Percentiles rank a stretch among this genome's conserved stretches.
phyloP scores from a whole-genome alignment of 257 asterid genomes.

The Penstemon davidsonii region DNA sequence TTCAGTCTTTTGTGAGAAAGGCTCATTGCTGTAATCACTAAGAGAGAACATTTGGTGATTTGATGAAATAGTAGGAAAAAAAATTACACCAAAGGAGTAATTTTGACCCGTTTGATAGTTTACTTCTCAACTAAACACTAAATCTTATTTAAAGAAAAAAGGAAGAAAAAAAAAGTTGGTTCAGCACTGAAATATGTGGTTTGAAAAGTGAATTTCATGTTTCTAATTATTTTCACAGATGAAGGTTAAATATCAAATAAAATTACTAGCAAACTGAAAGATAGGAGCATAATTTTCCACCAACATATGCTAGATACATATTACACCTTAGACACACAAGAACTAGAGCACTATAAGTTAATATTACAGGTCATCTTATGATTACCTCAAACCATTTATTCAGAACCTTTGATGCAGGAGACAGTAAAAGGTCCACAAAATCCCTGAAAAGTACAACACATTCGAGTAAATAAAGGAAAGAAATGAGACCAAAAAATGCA shows the following conservation, averaged over 20 bases:
- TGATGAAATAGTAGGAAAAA: background rate
- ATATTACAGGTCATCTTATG: background rate
- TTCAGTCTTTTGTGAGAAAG: background rate
- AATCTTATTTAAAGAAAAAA: background rate
- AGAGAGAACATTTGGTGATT: background rate
- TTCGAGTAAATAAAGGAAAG: slow-evolving; percentile 23
- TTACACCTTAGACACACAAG: slow-evolving; percentile 2
- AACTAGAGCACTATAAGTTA: background rate
- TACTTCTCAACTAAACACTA: too few relatives aligned
- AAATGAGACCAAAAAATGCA: slow-evolving; percentile 13
- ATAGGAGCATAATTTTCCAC: slow-evolving; percentile 12
- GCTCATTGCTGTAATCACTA: background rate
- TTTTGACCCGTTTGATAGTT: too few relatives aligned
- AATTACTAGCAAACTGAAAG: background rate
- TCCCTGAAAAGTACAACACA: slow-evolving; percentile 58
- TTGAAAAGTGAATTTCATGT: background rate
- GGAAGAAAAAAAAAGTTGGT: background rate
- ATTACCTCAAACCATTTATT: slow-evolving; percentile 96
- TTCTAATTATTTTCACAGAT: background rate
- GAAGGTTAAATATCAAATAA: background rate
- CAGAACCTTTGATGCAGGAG: slow-evolving; percentile 92
- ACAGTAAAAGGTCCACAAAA: slow-evolving; percentile 77
- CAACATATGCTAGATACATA: slow-evolving; percentile 3
- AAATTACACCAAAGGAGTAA: background rate
- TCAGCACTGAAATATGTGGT: background rate